Evolutionary conservation across 306 rosid genomes (phyloP).

Genomic region (Cicer judaicum): DNA sequence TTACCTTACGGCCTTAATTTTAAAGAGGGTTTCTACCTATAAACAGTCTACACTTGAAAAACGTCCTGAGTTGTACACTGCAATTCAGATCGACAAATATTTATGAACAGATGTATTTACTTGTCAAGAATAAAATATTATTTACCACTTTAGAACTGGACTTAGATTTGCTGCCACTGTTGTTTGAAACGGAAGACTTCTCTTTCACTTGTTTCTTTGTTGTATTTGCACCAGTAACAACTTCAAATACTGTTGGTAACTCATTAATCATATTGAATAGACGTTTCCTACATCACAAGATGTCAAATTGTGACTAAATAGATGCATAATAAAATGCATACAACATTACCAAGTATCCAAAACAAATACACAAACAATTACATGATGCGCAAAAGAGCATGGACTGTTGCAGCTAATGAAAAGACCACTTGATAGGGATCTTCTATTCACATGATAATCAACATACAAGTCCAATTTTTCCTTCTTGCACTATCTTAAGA

Average conservation of each 20-base stretch:
- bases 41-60: slow-evolving; percentile 23
- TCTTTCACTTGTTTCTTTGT: slow-evolving; percentile 80
- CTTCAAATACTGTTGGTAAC: slow-evolving; percentile 81
- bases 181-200: slow-evolving; percentile 70
- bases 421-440: slow-evolving; percentile 7
- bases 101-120: slow-evolving; percentile 9
- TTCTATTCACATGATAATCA: slow-evolving; percentile 30
- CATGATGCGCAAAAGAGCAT: slow-evolving; percentile 25
- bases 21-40: slow-evolving; percentile 23
- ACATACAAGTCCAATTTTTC: slow-evolving; percentile 5
- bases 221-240: slow-evolving; percentile 58
- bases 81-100: slow-evolving; percentile 22
- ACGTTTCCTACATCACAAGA: slow-evolving; percentile 67
- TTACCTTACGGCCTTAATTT: slow-evolving; percentile 15
- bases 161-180: slow-evolving; percentile 77
- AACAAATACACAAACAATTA: slow-evolving; percentile 32
- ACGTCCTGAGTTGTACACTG: slow-evolving; percentile 16
- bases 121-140: neutral
- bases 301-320: slow-evolving; percentile 23
- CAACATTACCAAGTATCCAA: slow-evolving; percentile 32
- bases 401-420: slow-evolving; percentile 11
- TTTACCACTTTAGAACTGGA: slow-evolving; percentile 68
- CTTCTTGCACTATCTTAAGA: slow-evolving; percentile 31
- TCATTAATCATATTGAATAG: slow-evolving; percentile 83
- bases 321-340: slow-evolving; percentile 12